Evolutionary conservation across 306 rosid species (phyloP), one percentile per base, ranked within the genome.

Genomic region (Urtica urens): DNA sequence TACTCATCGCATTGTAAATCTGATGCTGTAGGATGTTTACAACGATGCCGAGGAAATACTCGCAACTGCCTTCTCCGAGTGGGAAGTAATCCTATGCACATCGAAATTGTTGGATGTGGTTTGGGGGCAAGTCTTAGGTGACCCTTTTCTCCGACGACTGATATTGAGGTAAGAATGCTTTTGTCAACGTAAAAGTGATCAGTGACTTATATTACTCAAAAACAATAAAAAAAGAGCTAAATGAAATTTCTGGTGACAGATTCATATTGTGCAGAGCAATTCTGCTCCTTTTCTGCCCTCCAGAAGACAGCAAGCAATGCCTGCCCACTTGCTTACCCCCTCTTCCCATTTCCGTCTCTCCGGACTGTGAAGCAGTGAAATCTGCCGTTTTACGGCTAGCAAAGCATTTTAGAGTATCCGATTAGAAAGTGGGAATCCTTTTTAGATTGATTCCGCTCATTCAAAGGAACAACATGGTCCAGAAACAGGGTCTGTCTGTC

Each of bases 241-340:
- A n/a, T n/a, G n/a, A n/a, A n/a, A n/a, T n/a, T n/a, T n/a, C n/a
- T n/a, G n/a, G n/a, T n/a, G n/a, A n/a, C 96, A 92, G 94, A 85
- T 92, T 82, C 78, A 82, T 92, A 51, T 82, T 92, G 67, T 92
- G 94, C 74, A 83, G 87, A 66, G 64, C 96, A 1, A 92, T 64
- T 59, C 78, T 92, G 18, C 71, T 66, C 13, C 60, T 59, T 65
- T 75, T 85, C 80, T 69, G 78, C 51, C 67, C 66, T 15, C 65
- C 71, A 8, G 88, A 79, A 48, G 83, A 79, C 33, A 60, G 64
- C 14, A 87, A 82, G 35, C 82, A 59, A 49, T 66, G 66, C 60
- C 30, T 80, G 38, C 96, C 99, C 0, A 62, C 79, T 54, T 85
- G 99, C 72, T 68, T 92, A 51, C 96, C 99, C 12, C 63, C 65